Evolutionary conservation across 805 yeast genomes (phyloP).

Genomic region (Yamadazyma paraphyllophila): DNA sequence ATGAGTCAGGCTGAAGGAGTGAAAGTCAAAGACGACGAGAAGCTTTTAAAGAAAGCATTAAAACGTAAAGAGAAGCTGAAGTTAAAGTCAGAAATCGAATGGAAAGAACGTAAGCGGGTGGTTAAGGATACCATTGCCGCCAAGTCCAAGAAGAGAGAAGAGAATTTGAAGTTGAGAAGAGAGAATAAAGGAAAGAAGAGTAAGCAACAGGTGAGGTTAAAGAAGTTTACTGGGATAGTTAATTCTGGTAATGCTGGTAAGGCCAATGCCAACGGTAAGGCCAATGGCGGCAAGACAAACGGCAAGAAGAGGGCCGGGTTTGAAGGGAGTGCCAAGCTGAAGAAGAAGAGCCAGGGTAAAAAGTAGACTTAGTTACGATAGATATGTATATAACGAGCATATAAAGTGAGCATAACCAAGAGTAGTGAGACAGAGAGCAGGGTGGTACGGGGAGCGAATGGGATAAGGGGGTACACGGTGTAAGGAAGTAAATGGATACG

Average conservation of each 20-base stretch:
- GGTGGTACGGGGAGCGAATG: no score
- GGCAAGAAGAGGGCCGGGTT: constrained; percentile 75
- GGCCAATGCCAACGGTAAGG: no score
- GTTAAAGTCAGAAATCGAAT: constrained; percentile 82
- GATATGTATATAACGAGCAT: constrained; percentile 1
- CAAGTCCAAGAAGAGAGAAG: constrained; percentile 85
- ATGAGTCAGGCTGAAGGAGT: constrained; percentile 85
- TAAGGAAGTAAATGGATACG: no score
- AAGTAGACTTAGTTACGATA: neutral
- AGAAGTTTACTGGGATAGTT: constrained; percentile 58
- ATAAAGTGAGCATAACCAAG: neutral
- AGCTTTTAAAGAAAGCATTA: constrained; percentile 77
- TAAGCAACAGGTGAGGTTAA: constrained; percentile 68
- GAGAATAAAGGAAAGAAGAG: constrained; percentile 82
- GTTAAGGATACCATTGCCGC: constrained; percentile 74
- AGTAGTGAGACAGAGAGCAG: no score
- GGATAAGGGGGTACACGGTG: no score
- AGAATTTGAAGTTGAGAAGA: constrained; percentile 78
- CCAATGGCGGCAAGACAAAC: no score
- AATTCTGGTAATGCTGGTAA: constrained; percentile 29
- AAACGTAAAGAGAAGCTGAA: constrained; percentile 81
- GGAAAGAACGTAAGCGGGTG: constrained; percentile 84
- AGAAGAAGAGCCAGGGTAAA: constrained; percentile 25
- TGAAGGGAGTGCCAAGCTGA: constrained; percentile 65
- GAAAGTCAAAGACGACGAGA: constrained; percentile 87